Evolutionary conservation across 371 early-diverging fungal genomes (phyloP).

Genomic region (Syncephalastrum contaminatum): DNA sequence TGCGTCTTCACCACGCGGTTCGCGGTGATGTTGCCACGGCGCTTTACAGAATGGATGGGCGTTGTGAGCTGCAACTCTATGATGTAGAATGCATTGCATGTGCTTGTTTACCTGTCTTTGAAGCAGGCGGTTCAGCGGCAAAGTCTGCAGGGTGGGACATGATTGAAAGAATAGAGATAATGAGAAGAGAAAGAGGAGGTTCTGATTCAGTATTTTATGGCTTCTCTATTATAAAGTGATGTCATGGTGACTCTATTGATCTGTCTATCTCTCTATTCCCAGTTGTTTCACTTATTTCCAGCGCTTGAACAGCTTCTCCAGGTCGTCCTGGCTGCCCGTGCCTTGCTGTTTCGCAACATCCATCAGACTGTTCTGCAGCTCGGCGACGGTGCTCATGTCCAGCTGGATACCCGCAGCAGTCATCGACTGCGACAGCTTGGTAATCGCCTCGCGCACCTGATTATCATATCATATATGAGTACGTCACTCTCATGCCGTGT

Average conservation of each 20-base stretch:
- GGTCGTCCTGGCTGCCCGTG: background rate
- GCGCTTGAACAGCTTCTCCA: background rate
- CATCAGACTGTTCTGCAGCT: constrained; percentile 25
- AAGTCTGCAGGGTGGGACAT: constrained; percentile 7
- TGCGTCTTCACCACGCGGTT: constrained; percentile 26
- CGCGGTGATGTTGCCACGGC: constrained; percentile 19
- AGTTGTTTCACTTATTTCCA: background rate
- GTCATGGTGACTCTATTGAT: background rate
- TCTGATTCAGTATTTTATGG: constrained; percentile 3
- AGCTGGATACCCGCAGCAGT: constrained; percentile 40
- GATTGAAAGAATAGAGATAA: background rate
- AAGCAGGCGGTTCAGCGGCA: constrained; percentile 11
- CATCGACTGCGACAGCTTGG: constrained; percentile 32
- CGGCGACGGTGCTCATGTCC: constrained; percentile 39
- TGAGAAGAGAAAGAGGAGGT: background rate
- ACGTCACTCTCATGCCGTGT: background rate
- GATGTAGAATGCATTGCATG: background rate
- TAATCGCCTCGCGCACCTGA: constrained; percentile 21
- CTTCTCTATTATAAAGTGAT: background rate
- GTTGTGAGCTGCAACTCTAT: background rate
- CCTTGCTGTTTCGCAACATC: constrained; percentile 11
- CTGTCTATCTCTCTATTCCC: background rate
- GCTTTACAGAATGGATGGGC: constrained; percentile 5
- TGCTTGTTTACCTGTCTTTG: constrained; percentile 7
- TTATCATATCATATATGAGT: background rate